Evolutionary conservation across 108 stramenopile genomes (phyloP).

Genomic region (Nitzschia palea): DNA sequence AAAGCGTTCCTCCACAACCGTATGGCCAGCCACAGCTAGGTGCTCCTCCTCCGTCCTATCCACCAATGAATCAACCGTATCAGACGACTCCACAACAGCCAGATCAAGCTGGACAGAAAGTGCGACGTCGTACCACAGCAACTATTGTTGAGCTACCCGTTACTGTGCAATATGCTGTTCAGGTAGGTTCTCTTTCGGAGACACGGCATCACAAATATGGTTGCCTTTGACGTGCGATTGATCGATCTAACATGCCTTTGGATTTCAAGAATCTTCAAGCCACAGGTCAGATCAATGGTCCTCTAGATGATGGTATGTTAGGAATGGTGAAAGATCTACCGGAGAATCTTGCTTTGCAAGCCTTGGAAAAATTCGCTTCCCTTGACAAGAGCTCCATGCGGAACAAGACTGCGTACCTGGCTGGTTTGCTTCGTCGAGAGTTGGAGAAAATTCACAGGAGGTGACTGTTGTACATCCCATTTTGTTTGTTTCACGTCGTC

Average conservation of each 20-base stretch:
- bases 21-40: neutral
- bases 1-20: neutral
- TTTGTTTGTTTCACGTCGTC: neutral
- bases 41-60: conserved; percentile 3
- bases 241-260: neutral
- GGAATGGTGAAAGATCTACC: conserved; percentile 76
- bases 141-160: conserved; percentile 56
- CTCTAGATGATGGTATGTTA: conserved; percentile 62
- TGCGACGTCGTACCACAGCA: conserved; percentile 39
- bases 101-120: neutral
- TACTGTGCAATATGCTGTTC: conserved; percentile 62
- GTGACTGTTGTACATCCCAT: conserved; percentile 4
- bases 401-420: conserved; percentile 69
- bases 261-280: conserved; percentile 56
- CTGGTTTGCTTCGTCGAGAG: conserved; percentile 73
- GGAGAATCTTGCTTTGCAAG: conserved; percentile 58
- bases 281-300: conserved; percentile 64
- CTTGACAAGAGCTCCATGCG: conserved; percentile 73
- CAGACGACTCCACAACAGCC: conserved; percentile 10
- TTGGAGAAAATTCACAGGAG: conserved; percentile 58
- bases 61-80: conserved; percentile 1
- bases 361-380: conserved; percentile 63
- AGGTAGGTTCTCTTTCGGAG: conserved; percentile 65
- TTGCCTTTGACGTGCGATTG: no score
- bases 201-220: no score